phyloP scores from a whole-genome alignment of 495 filamentous ascomycete species.

The Pseudevernia furfuracea region DNA sequence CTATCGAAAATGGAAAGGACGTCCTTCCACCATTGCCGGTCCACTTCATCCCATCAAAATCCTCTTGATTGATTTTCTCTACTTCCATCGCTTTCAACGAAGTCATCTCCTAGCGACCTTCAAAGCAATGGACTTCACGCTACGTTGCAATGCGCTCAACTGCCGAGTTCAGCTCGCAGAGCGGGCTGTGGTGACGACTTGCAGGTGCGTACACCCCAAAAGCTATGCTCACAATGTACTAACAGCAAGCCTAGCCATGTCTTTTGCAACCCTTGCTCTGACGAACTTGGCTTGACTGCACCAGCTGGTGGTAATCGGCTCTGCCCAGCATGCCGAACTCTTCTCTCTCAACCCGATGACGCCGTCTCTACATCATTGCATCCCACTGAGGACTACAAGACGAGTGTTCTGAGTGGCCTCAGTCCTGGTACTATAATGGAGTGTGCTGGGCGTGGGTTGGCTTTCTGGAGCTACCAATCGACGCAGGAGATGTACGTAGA shows the following conservation, averaged over 20 bases:
- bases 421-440: slow-evolving; percentile 83
- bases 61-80: neutral
- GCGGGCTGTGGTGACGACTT: slow-evolving; percentile 82
- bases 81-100: neutral
- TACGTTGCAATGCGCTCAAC: slow-evolving; percentile 77
- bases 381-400: slow-evolving; percentile 90
- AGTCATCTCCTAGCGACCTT: too few species aligned
- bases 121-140: slow-evolving; percentile 55
- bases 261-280: slow-evolving; percentile 74
- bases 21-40: neutral
- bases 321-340: slow-evolving; percentile 78
- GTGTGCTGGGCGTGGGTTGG: slow-evolving; percentile 73
- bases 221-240: neutral
- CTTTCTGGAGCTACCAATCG: slow-evolving; percentile 88
- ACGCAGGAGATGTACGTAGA: slow-evolving; percentile 72
- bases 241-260: slow-evolving; percentile 55
- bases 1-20: neutral
- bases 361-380: slow-evolving; percentile 67
- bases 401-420: slow-evolving; percentile 77
- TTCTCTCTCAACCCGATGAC: slow-evolving; percentile 67
- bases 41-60: neutral
- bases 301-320: slow-evolving; percentile 46
- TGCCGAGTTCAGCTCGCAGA: slow-evolving; percentile 68
- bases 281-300: slow-evolving; percentile 55
- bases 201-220: slow-evolving; percentile 51